These are phyloP conservation scores for Aspergillus kassunensis DNA, from an alignment of 495 filamentous ascomycete species.

Conservation along the genomic window DNA sequence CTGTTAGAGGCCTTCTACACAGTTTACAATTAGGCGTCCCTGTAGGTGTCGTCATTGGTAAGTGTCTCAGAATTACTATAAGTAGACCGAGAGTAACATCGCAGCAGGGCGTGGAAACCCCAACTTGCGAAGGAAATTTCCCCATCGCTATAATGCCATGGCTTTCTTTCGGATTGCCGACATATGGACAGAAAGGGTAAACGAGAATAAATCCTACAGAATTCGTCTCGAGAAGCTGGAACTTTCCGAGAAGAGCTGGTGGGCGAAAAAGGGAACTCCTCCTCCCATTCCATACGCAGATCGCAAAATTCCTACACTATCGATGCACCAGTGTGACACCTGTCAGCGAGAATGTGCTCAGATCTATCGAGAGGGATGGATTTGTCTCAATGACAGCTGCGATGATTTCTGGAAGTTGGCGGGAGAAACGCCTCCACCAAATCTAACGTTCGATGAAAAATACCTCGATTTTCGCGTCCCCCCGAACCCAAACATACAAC, in stretches of 20 bases:
- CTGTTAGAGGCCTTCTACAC: constrained; percentile 34
- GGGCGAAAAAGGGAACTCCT: constrained; percentile 42
- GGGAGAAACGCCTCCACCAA: constrained; percentile 18
- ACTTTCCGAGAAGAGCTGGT: constrained; percentile 61
- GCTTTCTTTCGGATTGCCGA: constrained; percentile 70
- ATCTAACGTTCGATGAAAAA: constrained; percentile 49
- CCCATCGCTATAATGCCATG: constrained; percentile 65
- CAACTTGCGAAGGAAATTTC: constrained; percentile 49
- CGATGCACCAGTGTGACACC: constrained; percentile 24
- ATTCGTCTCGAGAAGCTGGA: constrained; percentile 71
- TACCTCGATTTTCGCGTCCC: constrained; percentile 51
- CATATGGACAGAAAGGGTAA: constrained; percentile 63
- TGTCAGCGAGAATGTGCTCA: constrained; percentile 38
- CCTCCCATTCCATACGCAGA: constrained; percentile 16
- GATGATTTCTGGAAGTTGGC: constrained; percentile 49
- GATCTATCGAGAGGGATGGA: constrained; percentile 60
- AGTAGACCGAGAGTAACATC: background rate
- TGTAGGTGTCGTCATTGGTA: constrained; percentile 59
- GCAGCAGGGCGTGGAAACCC: constrained; percentile 49
- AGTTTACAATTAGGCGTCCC: constrained; percentile 35
- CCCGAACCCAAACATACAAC: constrained; percentile 34
- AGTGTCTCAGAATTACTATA: constrained; percentile 6
- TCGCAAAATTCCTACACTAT: constrained; percentile 26
- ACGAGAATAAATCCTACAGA: constrained; percentile 44
- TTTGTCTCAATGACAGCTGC: constrained; percentile 62